Percentiles rank a stretch among this genome's conserved stretches.
These are phyloP conservation scores for Rheum nobile DNA, from an alignment of 148 eudicot species.

Conservation along the genomic window DNA sequence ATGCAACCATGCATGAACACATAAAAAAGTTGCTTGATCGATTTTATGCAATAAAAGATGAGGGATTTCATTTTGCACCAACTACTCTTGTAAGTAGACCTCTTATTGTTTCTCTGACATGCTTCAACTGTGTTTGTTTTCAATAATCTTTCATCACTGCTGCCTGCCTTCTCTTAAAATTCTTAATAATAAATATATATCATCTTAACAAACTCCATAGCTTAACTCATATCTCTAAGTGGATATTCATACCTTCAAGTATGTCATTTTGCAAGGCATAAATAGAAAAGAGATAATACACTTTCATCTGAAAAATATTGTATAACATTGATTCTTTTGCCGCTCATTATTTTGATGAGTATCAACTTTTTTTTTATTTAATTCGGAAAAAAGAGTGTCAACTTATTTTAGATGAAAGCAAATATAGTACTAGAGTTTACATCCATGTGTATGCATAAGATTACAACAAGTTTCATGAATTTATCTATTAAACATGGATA, in stretches of 20 bases:
- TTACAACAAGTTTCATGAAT: neutral
- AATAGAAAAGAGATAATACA: neutral
- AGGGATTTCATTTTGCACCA: slow-evolving; percentile 74
- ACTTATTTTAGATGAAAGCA: neutral
- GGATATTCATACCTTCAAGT: neutral
- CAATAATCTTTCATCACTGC: neutral
- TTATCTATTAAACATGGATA: neutral
- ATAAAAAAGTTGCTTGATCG: slow-evolving; percentile 95
- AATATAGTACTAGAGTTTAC: neutral
- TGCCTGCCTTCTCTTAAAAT: neutral
- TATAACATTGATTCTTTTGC: neutral
- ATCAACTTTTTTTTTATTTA: neutral
- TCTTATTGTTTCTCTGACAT: neutral
- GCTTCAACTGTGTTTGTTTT: neutral
- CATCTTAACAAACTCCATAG: neutral
- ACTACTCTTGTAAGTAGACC: slow-evolving; percentile 63
- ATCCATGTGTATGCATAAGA: neutral
- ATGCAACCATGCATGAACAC: slow-evolving; percentile 99
- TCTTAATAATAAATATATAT: neutral
- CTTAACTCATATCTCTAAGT: neutral
- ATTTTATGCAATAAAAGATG: slow-evolving; percentile 88
- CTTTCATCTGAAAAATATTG: neutral
- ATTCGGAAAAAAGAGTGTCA: neutral
- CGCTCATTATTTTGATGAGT: neutral
- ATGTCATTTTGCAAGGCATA: neutral